Evolutionary conservation across 2,329 filamentous ascomycete genomes (phyloP), one percentile per base, ranked within the genome.

Genomic region (Aspergillus tubingensis): DNA sequence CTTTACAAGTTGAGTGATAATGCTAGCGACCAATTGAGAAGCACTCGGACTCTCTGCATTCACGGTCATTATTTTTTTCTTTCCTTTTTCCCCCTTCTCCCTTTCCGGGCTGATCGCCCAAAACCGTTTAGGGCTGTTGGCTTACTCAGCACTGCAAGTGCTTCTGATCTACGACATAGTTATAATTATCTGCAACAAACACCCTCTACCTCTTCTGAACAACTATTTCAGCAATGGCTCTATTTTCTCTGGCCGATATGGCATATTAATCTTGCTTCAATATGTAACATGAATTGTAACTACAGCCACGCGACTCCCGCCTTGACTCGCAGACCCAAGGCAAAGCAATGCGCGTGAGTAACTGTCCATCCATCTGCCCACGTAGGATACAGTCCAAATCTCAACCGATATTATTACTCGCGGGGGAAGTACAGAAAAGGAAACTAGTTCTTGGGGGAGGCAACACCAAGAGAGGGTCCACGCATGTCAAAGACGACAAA

Each of bases 401-500:
- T 57, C 36, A 23, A 3, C 13, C 19, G 48, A n/a, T 44, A 62
- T 62, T 59, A 57, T 39, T 54, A 44, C 11, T 47, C 5, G 21
- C 39, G 6, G 21, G 8, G 3, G 8, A n/a, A 30, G 11, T 44
- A 30, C 53, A 59, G 30, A 15, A 17, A 57, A 10, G 54, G 50
- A 17, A 17, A 47, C 59, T 54, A 67, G 11, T 36, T 36, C 15
- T 54, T 57, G 53, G 80, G 79, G 38, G 77, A 73, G 21, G 83
- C 85, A 65, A 88, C 75, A 27, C 83, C 82, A 44, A 88, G 72
- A 15, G 76, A 78, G 3, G 81, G 81, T 1, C 76, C 76, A 3
- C 76, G 71, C 65, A 79, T 73, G 66, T 85, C 81, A 69, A 88
- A 88, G 58, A 86, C 84, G 49, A 86, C 85, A 68, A 87, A 85